Evolutionary conservation across 2,329 filamentous ascomycete genomes (phyloP).

Genomic region (Exophiala lecanii-corni): DNA sequence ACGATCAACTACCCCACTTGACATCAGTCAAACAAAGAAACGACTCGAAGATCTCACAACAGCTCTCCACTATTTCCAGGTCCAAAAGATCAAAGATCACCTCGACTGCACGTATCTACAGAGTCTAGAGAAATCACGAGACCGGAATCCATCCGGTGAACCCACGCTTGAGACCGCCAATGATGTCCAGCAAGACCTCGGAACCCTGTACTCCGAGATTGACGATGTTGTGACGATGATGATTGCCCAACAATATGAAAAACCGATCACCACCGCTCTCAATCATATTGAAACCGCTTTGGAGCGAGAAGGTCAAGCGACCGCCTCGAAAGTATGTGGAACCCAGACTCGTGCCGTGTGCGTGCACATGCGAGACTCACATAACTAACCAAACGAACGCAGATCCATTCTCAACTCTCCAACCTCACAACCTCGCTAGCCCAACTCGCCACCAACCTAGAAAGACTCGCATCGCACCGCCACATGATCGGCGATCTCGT

Average conservation of each 20-base stretch:
- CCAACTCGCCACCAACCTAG: constrained; percentile 3
- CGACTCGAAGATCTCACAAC: constrained; percentile 7
- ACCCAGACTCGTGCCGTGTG: neutral
- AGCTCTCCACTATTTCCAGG: constrained; percentile 15
- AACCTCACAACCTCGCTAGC: constrained; percentile 10
- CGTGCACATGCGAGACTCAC: neutral
- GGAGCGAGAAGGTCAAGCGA: constrained; percentile 1
- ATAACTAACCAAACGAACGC: neutral
- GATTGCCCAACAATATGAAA: constrained; percentile 18
- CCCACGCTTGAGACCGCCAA: neutral
- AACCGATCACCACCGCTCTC: constrained; percentile 5
- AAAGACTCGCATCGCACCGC: constrained; percentile 15
- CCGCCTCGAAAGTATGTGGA: constrained; percentile 5
- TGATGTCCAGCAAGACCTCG: constrained; percentile 16
- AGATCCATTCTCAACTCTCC: constrained; percentile 11
- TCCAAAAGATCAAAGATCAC: constrained; percentile 16
- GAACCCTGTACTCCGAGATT: constrained; percentile 22
- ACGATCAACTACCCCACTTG: neutral
- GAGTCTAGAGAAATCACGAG: constrained; percentile 1
- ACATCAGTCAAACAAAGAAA: constrained; percentile 3
- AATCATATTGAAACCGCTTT: constrained; percentile 1
- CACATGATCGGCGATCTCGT: constrained; percentile 1
- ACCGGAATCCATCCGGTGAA: neutral
- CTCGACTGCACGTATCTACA: constrained; percentile 22
- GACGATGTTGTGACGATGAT: constrained; percentile 23